Evolutionary conservation across 2,329 filamentous ascomycete genomes (phyloP).

Genomic region (Knufia fluminis): DNA sequence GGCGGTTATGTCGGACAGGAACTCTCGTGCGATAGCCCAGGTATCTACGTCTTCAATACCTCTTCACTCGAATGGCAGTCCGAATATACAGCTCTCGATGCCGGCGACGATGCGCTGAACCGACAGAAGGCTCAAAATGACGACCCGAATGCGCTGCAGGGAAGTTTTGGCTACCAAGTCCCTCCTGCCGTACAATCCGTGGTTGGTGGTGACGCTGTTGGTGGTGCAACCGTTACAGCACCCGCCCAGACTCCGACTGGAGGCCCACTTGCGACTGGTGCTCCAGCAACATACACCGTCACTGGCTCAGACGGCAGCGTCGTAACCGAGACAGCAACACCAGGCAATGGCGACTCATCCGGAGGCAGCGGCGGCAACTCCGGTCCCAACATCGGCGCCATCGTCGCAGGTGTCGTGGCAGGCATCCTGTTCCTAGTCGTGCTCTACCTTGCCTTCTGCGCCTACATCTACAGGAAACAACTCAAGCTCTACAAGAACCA

Average conservation of each 20-base stretch:
- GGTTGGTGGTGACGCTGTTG: constrained; percentile 58
- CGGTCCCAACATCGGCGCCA: constrained; percentile 44
- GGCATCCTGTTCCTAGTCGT: constrained; percentile 57
- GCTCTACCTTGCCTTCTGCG: constrained; percentile 66
- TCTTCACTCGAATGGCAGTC: constrained; percentile 60
- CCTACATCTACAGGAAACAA: constrained; percentile 66
- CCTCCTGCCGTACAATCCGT: constrained; percentile 53
- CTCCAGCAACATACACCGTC: constrained; percentile 59
- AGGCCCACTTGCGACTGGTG: constrained; percentile 63
- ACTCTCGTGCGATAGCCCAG: constrained; percentile 56
- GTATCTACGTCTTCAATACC: constrained; percentile 69
- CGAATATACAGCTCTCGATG: constrained; percentile 57
- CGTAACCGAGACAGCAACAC: constrained; percentile 30
- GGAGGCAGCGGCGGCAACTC: constrained; percentile 16
- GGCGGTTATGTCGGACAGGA: constrained; percentile 59
- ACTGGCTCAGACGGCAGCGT: constrained; percentile 35
- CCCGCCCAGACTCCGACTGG: constrained; percentile 55
- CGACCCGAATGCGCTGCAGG: constrained; percentile 49
- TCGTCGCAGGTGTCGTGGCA: constrained; percentile 53
- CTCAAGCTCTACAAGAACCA: constrained; percentile 61
- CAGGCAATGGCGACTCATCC: constrained; percentile 30
- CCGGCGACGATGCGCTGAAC: constrained; percentile 33
- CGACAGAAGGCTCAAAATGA: constrained; percentile 44
- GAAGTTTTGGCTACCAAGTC: constrained; percentile 58
- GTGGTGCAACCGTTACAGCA: constrained; percentile 59